Percentiles rank a stretch among this genome's conserved stretches.
phyloP scores from a whole-genome alignment of 2,329 filamentous ascomycete genomes.

The Eutypa lata region DNA sequence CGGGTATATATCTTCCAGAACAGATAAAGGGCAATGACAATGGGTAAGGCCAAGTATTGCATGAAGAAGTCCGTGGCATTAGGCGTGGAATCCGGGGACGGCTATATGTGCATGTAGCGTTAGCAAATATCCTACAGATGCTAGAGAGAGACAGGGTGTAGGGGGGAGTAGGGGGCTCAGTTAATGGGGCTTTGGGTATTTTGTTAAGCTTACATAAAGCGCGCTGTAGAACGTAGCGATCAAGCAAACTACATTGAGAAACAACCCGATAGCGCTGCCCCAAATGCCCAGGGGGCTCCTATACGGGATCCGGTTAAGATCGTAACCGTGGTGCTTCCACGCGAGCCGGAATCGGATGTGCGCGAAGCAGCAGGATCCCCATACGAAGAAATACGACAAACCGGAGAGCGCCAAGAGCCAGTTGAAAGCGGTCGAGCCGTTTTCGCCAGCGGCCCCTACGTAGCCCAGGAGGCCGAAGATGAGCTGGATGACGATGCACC shows the following conservation, averaged over 20 bases:
- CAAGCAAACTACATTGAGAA: conserved; percentile 65
- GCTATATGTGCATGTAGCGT: no score
- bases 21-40: conserved; percentile 58
- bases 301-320: conserved; percentile 46
- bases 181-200: no score
- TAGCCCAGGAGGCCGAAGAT: conserved; percentile 59
- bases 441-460: conserved; percentile 42
- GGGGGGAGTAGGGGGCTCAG: background rate
- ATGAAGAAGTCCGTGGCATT: conserved; percentile 52
- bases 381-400: conserved; percentile 71
- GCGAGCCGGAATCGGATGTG: conserved; percentile 64
- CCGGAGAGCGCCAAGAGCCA: conserved; percentile 71
- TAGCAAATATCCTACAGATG: background rate
- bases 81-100: conserved; percentile 27
- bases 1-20: conserved; percentile 60
- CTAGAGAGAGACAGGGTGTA: conserved; percentile 5
- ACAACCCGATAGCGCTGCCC: conserved; percentile 67
- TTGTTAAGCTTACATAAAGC: conserved; percentile 50
- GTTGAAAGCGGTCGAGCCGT: conserved; percentile 48
- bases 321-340: conserved; percentile 58
- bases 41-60: conserved; percentile 52
- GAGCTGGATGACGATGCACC: conserved; percentile 50
- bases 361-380: conserved; percentile 64
- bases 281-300: conserved; percentile 51
- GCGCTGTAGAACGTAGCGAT: conserved; percentile 71